Evolutionary conservation across 2,329 filamentous ascomycete species (phyloP).

Genomic region (Penicillium thymicola): DNA sequence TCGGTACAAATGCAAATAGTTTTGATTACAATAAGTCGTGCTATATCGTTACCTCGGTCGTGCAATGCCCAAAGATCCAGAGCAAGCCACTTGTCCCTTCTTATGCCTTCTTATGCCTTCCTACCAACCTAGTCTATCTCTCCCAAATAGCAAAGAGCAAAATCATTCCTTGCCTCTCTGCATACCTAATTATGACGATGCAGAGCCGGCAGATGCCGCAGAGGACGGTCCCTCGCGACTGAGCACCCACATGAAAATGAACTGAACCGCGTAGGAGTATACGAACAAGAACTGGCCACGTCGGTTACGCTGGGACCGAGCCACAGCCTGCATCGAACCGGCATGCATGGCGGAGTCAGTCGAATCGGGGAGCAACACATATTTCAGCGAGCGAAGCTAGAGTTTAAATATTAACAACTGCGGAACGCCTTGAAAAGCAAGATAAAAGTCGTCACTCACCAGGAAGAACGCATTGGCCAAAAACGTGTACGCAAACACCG

Average conservation of each 20-base stretch:
- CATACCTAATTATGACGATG: constrained; percentile 1
- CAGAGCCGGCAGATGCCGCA: constrained; percentile 21
- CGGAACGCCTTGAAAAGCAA: neutral
- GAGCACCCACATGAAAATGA: constrained; percentile 88
- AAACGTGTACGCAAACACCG: constrained; percentile 86
- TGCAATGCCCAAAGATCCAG: constrained; percentile 3
- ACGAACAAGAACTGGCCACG: constrained; percentile 89
- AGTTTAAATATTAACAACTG: neutral
- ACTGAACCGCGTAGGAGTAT: constrained; percentile 91
- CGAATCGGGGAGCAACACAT: constrained; percentile 87
- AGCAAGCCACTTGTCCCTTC: constrained; percentile 7
- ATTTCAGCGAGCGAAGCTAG: constrained; percentile 89
- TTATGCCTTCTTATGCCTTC: constrained; percentile 1
- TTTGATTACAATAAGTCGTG: constrained; percentile 29
- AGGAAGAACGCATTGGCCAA: constrained; percentile 92
- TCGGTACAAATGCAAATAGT: constrained; percentile 10
- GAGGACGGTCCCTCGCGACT: constrained; percentile 50
- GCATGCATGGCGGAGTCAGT: constrained; percentile 61
- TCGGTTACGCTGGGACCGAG: constrained; percentile 79
- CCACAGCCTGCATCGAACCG: constrained; percentile 65
- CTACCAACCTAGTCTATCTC: constrained; percentile 14
- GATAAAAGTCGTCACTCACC: constrained; percentile 52
- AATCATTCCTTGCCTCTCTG: neutral
- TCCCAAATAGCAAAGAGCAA: constrained; percentile 3
- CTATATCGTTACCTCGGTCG: constrained; percentile 24